These are phyloP conservation scores for Symbiodinium natans DNA, from an alignment of 73 alveolate species.

Conservation along the genomic window DNA sequence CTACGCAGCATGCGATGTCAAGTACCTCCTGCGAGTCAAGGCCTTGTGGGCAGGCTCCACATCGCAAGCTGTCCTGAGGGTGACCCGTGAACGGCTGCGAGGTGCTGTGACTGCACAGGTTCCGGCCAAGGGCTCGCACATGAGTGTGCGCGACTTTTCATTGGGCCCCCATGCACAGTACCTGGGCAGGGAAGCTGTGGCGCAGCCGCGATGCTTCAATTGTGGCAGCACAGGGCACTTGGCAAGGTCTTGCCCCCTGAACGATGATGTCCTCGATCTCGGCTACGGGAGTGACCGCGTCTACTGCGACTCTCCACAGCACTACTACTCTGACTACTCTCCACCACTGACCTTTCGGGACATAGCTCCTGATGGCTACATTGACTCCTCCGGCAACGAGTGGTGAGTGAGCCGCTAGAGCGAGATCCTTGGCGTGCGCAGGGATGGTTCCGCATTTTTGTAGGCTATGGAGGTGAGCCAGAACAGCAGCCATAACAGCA, in stretches of 20 bases:
- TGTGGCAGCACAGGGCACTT: conserved; percentile 46
- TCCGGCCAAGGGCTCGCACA: conserved; percentile 79
- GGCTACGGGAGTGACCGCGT: neutral
- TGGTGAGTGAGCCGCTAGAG: neutral
- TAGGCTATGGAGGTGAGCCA: neutral
- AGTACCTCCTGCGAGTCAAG: conserved; percentile 39
- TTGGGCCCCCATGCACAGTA: conserved; percentile 23
- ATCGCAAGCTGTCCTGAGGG: conserved; percentile 19
- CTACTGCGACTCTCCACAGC: neutral
- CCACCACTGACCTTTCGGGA: neutral
- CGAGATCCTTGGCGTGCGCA: neutral
- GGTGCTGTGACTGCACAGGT: conserved; percentile 29
- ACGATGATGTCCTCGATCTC: neutral
- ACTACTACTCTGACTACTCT: neutral
- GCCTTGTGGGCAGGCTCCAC: conserved; percentile 33
- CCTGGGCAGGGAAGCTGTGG: conserved; percentile 44
- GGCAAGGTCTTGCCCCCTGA: conserved; percentile 32
- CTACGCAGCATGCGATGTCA: conserved; percentile 68
- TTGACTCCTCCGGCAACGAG: neutral
- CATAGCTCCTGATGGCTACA: neutral
- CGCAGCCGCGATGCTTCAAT: conserved; percentile 17
- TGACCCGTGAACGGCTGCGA: conserved; percentile 31
- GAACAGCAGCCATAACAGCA: neutral
- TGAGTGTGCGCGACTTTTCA: conserved; percentile 70
- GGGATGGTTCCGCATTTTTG: neutral